Evolutionary conservation across 2,329 filamentous ascomycete genomes (phyloP).

Genomic region (Penicillium polonicum): DNA sequence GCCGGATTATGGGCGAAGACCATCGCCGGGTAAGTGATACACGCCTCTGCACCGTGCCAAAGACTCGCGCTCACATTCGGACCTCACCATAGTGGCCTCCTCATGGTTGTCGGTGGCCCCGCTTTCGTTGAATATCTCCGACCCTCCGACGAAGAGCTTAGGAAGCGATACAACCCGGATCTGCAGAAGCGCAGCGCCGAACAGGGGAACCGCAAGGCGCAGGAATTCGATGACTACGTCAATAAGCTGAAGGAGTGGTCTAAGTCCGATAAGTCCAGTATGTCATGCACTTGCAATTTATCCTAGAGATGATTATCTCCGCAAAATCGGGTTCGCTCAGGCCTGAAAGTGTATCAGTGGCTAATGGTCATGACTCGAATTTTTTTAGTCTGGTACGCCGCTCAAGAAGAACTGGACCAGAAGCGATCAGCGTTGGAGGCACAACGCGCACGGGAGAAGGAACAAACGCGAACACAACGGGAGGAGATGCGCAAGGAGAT

Average conservation of each 20-base stretch:
- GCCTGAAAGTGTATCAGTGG: not conserved
- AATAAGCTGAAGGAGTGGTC: constrained; percentile 79
- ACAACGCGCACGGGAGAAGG: constrained; percentile 28
- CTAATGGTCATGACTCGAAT: constrained; percentile 6
- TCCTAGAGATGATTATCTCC: not conserved
- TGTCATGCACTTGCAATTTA: constrained; percentile 14
- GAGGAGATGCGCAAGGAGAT: constrained; percentile 44
- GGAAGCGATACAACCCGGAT: constrained; percentile 87
- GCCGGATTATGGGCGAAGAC: constrained; percentile 63
- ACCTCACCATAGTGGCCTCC: constrained; percentile 59
- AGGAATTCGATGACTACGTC: constrained; percentile 90
- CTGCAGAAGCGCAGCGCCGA: constrained; percentile 87
- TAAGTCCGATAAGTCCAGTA: constrained; percentile 89
- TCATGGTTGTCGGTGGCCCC: constrained; percentile 78
- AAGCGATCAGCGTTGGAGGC: constrained; percentile 28
- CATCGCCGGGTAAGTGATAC: constrained; percentile 60
- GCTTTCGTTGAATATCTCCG: constrained; percentile 69
- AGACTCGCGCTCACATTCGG: constrained; percentile 3
- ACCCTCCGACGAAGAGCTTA: constrained; percentile 88
- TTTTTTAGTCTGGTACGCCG: constrained; percentile 41
- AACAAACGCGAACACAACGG: constrained; percentile 35
- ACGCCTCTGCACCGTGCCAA: constrained; percentile 11
- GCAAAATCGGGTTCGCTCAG: not conserved
- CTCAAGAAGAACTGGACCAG: constrained; percentile 37
- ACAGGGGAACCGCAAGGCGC: constrained; percentile 68